Percentiles rank a stretch among this genome's conserved stretches.
These are phyloP conservation scores for Magnusiomyces fungicola DNA, from an alignment of 1,139 yeast genomes.

Conservation along the genomic window DNA sequence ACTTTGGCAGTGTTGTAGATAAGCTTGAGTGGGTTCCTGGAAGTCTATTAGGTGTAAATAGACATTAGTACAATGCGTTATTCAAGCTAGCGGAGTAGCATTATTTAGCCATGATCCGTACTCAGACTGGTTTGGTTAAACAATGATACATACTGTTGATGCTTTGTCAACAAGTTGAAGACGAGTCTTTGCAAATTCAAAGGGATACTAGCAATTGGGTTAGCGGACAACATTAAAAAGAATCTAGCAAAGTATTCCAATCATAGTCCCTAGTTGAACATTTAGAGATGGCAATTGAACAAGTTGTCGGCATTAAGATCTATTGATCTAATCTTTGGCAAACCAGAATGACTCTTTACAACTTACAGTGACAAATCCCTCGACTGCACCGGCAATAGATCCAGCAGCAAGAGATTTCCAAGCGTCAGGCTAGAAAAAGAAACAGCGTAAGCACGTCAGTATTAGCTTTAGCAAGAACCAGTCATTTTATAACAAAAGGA, in stretches of 20 bases:
- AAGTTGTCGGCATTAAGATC: not conserved
- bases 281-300: not conserved
- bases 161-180: conserved; percentile 74
- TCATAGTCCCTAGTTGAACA: too few species aligned
- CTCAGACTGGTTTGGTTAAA: too few species aligned
- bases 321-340: not conserved
- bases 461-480: too few species aligned
- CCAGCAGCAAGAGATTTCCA: conserved; percentile 84
- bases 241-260: too few species aligned
- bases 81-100: not conserved
- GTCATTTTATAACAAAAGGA: too few species aligned
- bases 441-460: too few species aligned
- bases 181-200: conserved; percentile 93
- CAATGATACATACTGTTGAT: conserved; percentile 36
- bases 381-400: conserved; percentile 90
- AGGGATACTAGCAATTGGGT: conserved; percentile 82
- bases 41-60: conserved; percentile 23
- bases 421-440: conserved; percentile 30
- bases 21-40: conserved; percentile 76
- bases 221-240: too few species aligned
- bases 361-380: conserved; percentile 62
- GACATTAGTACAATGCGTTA: not conserved
- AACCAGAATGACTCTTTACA: not conserved
- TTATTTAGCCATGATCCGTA: too few species aligned
- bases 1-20: conserved; percentile 64